Percentiles rank a stretch among this genome's conserved stretches.
Conservation (phyloP, 805 yeast species). For the Cyberlindnera petersonii region DNA sequence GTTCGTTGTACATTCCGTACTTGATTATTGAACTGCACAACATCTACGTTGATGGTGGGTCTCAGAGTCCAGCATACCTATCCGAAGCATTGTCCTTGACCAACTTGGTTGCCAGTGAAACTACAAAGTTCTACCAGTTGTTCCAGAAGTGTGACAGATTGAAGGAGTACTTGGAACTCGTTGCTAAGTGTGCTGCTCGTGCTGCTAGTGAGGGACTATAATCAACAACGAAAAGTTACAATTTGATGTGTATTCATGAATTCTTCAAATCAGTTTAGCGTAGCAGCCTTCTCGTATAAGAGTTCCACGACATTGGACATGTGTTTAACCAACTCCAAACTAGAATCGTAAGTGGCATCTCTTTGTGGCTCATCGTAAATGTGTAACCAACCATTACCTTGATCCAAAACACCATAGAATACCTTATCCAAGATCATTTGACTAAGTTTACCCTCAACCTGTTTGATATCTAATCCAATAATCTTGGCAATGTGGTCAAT, state of each 20-base stretch:
- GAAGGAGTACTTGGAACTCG: slow-evolving; percentile 46
- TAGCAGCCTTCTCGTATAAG: slow-evolving; percentile 89
- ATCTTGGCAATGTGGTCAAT: slow-evolving; percentile 80
- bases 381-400: slow-evolving; percentile 96
- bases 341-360: slow-evolving; percentile 85
- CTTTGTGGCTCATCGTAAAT: slow-evolving; percentile 84
- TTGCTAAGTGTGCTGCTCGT: slow-evolving; percentile 55
- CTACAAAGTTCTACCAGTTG: slow-evolving; percentile 53
- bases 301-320: slow-evolving; percentile 86
- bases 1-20: slow-evolving; percentile 70
- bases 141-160: slow-evolving; percentile 56
- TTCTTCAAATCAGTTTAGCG: slow-evolving; percentile 49
- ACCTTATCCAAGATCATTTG: slow-evolving; percentile 96
- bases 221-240: neutral
- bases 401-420: slow-evolving; percentile 95
- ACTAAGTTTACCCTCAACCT: slow-evolving; percentile 89
- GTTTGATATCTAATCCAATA: slow-evolving; percentile 81
- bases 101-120: slow-evolving; percentile 63
- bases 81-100: slow-evolving; percentile 57
- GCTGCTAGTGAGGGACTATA: slow-evolving; percentile 42
- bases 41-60: slow-evolving; percentile 43
- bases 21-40: slow-evolving; percentile 64
- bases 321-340: slow-evolving; percentile 80
- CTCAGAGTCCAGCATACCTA: slow-evolving; percentile 36
- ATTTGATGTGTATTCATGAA: neutral